Evolutionary conservation across 441 rosid genomes (phyloP).

Genomic region (Iberis amara): DNA sequence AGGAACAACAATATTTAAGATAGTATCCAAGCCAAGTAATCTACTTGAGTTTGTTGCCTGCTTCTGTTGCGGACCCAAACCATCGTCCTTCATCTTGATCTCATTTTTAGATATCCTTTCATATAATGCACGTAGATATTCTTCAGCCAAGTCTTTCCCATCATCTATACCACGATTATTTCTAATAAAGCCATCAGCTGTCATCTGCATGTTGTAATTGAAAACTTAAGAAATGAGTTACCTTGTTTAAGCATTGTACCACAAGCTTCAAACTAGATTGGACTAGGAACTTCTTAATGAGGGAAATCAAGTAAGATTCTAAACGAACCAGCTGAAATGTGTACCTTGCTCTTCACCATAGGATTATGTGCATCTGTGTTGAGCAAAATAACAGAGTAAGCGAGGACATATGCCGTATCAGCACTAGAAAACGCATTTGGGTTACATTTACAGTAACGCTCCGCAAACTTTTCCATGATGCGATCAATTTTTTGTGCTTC

Average conservation of each 20-base stretch:
- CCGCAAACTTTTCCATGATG: slow-evolving; percentile 97
- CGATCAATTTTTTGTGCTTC: slow-evolving; percentile 99
- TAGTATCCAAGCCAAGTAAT: slow-evolving; percentile 80
- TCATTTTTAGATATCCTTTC: slow-evolving; percentile 90
- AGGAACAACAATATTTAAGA: slow-evolving; percentile 92
- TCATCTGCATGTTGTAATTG: slow-evolving; percentile 65
- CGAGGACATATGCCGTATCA: slow-evolving; percentile 96
- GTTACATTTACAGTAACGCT: slow-evolving; percentile 94
- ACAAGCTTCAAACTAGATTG: slow-evolving; percentile 25
- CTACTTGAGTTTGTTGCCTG: slow-evolving; percentile 67
- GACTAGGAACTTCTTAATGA: slow-evolving; percentile 15
- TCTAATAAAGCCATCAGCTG: slow-evolving; percentile 92
- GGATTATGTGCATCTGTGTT: slow-evolving; percentile 98
- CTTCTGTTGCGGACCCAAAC: slow-evolving; percentile 66
- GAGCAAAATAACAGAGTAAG: slow-evolving; percentile 94
- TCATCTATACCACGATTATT: slow-evolving; percentile 98
- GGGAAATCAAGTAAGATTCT: slow-evolving; percentile 2
- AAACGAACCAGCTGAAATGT: slow-evolving; percentile 14
- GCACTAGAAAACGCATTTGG: slow-evolving; percentile 91
- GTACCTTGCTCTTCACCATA: slow-evolving; percentile 95
- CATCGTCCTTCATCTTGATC: slow-evolving; percentile 96
- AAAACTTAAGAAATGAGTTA: slow-evolving; percentile 17
- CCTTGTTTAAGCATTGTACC: slow-evolving; percentile 23
- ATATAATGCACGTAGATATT: slow-evolving; percentile 78
- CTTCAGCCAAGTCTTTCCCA: slow-evolving; percentile 93